Evolutionary conservation across 192 early-diverging fungal genomes (phyloP).

Genomic region (Haplosporangium gracile): DNA sequence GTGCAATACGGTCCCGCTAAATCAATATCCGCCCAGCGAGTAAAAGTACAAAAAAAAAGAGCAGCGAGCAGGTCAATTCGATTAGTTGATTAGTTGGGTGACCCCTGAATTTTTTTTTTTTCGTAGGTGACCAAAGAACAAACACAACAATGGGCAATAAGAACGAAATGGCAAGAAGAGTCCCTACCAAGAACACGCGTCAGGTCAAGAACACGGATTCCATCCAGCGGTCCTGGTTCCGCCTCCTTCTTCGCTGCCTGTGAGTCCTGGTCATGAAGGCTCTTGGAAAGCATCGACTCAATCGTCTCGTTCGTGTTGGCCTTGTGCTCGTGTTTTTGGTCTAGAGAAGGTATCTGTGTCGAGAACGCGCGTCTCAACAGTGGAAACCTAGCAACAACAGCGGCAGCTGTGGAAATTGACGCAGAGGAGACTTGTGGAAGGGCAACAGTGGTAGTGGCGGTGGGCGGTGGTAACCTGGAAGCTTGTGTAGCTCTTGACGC

Average conservation of each 20-base stretch:
- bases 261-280: neutral
- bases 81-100: neutral
- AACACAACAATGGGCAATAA: neutral
- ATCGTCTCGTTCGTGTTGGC: neutral
- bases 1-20: slow-evolving; percentile 85
- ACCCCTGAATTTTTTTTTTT: neutral
- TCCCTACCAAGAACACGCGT: slow-evolving; percentile 73
- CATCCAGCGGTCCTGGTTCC: slow-evolving; percentile 66
- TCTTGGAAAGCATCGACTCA: slow-evolving; percentile 7
- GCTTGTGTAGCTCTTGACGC: neutral
- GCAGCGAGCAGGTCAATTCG: neutral
- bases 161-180: neutral
- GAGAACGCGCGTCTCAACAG: slow-evolving; percentile 7
- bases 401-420: neutral
- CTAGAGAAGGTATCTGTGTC: neutral
- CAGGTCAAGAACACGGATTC: slow-evolving; percentile 78
- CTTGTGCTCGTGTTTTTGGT: neutral
- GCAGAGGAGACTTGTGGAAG: neutral
- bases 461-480: neutral
- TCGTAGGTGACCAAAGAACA: slow-evolving; percentile 50
- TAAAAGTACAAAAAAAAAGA: neutral
- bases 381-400: neutral
- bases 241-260: neutral
- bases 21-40: neutral
- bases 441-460: neutral